Evolutionary conservation across 768 basidiomycete species (phyloP), one percentile per base, ranked within the genome.

Genomic region (Plicaturopsis crispa): DNA sequence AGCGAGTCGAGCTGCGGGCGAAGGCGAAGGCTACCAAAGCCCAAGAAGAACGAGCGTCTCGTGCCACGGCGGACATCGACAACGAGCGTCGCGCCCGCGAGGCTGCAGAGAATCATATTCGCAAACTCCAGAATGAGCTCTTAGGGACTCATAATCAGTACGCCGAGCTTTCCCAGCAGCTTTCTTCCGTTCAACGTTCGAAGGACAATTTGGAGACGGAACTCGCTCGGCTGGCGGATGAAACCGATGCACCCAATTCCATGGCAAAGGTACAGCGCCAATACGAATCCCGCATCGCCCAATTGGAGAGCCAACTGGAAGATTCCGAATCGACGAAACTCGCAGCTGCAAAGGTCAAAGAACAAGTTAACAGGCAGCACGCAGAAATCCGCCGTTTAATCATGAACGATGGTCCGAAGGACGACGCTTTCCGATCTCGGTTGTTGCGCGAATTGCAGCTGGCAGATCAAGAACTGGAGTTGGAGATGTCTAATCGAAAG

Each of bases 361-460:
- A 76, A 24, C 75, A 70, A 33, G 70, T 84, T 21, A 75, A 78
- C 47, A 70, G 69, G 12, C 81, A 84, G 38, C 82, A 84, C 50
- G 70, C 71, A n/a, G 83, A 86, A 44, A 72, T 86, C 30, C 75
- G 81, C 4, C 65, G 73, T n/a, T 63, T 84, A 17, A 72, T 85
- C 38, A 65, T 73, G 60, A 65, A 64, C 32, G 71, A 67, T 35
- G 68, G 67, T 8, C 71, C 78, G 6, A 66, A 69, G 24, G 83
- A 84, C 43, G 70, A 71, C 23, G 61, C 67, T 4, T 79, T 85
- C 66, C 76, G 80, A 35, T 62, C 69, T 16, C 70, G 73, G 13
- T 58, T 86, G 4, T 60, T 85, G 17, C 70, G 67, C 21, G 80
- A 85, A 48, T 66, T 86, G 22, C 70, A 81, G 48, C 55, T 65